phyloP scores from a whole-genome alignment of 768 basidiomycete genomes.

The Amylocystis lapponica region DNA sequence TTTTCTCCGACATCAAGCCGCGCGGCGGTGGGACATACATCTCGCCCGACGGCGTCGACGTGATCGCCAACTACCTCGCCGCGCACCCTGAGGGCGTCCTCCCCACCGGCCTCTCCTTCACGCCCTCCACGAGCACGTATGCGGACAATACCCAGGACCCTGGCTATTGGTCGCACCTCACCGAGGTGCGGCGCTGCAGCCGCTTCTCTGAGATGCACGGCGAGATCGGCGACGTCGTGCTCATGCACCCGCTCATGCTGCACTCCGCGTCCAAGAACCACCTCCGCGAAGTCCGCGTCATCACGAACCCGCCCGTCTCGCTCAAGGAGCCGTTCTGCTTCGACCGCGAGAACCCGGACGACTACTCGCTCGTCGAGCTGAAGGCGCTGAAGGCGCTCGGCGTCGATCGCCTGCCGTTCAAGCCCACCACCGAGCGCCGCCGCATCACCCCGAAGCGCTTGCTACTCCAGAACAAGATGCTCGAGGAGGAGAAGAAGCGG shows the following conservation, averaged over 20 bases:
- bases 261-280: conserved; percentile 60
- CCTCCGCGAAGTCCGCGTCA: conserved; percentile 50
- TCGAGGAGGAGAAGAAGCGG: conserved; percentile 42
- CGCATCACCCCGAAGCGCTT: conserved; percentile 43
- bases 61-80: conserved; percentile 45
- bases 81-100: conserved; percentile 47
- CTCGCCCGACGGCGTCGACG: conserved; percentile 47
- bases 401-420: conserved; percentile 39
- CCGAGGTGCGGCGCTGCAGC: conserved; percentile 35
- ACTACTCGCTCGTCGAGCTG: conserved; percentile 53
- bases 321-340: conserved; percentile 52
- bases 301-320: conserved; percentile 60
- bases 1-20: conserved; percentile 51
- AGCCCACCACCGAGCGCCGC: conserved; percentile 41
- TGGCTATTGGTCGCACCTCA: conserved; percentile 39
- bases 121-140: conserved; percentile 37
- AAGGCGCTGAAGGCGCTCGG: conserved; percentile 54
- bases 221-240: conserved; percentile 55
- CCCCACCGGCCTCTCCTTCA: conserved; percentile 39
- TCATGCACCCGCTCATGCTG: conserved; percentile 60
- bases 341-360: conserved; percentile 34
- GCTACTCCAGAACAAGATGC: conserved; percentile 39
- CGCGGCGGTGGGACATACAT: conserved; percentile 57
- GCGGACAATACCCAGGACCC: conserved; percentile 34
- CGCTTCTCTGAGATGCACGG: conserved; percentile 53